Evolutionary conservation across 2,329 filamentous ascomycete genomes (phyloP).

Genomic region (Xylaria sp.): DNA sequence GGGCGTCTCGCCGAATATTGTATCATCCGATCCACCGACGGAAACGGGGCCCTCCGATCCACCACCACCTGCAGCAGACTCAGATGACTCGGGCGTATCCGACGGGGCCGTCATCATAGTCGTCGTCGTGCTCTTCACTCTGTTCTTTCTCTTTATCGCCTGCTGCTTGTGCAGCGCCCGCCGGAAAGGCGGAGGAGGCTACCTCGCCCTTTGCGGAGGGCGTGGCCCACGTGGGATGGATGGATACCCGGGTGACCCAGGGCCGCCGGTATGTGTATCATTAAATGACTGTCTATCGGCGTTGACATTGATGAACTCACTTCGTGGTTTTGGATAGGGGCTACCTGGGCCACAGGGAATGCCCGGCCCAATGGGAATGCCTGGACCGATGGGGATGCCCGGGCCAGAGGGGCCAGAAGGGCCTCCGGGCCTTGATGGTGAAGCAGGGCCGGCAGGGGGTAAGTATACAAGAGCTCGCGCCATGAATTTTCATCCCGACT

Average conservation of each 20-base stretch:
- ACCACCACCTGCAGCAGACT: not conserved
- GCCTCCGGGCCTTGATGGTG: conserved; percentile 17
- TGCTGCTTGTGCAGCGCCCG: conserved; percentile 34
- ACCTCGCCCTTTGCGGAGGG: not conserved
- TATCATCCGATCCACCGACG: not conserved
- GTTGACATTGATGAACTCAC: not conserved
- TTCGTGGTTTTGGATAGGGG: conserved; percentile 5
- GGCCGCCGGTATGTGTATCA: conserved; percentile 17
- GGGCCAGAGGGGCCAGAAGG: conserved; percentile 22
- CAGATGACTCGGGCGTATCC: not conserved
- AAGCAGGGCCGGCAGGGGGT: conserved; percentile 19
- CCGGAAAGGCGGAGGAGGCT: conserved; percentile 7
- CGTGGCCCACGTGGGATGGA: conserved; percentile 24
- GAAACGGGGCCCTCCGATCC: conserved; percentile 1
- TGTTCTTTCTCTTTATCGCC: conserved; percentile 32
- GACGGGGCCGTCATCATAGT: conserved; percentile 33
- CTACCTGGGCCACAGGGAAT: conserved; percentile 9
- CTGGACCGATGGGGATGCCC: conserved; percentile 6
- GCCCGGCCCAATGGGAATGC: conserved; percentile 11
- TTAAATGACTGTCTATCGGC: not conserved
- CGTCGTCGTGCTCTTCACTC: conserved; percentile 33
- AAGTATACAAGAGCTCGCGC: not conserved
- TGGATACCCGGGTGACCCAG: conserved; percentile 25
- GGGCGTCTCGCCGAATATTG: not conserved
- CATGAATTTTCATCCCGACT: conserved; percentile 51